Conservation (phyloP, 2,329 filamentous ascomycete genomes). For the Xylariaceae sp. region DNA sequence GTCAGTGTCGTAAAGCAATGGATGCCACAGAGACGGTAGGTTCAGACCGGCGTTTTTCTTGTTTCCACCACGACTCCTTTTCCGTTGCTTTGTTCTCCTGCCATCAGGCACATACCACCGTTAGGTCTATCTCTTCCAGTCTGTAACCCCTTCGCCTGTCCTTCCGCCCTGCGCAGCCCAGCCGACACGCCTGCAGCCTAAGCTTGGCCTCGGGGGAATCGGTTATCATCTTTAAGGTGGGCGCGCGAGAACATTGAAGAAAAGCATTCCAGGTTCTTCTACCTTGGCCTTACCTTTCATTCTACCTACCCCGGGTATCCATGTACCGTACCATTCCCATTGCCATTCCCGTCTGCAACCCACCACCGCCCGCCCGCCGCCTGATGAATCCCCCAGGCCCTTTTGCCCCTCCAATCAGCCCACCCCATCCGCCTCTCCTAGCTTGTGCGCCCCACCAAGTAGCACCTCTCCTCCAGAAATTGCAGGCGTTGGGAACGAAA, state of each 20-base stretch:
- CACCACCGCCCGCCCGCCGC: not conserved
- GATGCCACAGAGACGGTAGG: constrained; percentile 17
- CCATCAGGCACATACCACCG: not conserved
- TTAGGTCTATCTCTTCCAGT: not conserved
- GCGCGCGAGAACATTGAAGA: too few species aligned
- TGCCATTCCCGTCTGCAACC: not conserved
- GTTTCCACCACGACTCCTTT: not conserved
- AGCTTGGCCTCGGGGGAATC: too few species aligned
- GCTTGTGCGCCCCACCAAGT: constrained; percentile 16
- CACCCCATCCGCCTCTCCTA: not conserved
- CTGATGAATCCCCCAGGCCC: not conserved
- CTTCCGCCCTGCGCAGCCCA: not conserved
- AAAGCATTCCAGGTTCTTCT: too few species aligned
- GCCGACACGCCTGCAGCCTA: too few species aligned
- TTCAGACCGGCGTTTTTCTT: not conserved
- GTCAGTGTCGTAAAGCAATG: constrained; percentile 12
- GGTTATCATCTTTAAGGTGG: too few species aligned
- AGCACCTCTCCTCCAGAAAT: constrained; percentile 13
- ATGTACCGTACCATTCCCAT: not conserved
- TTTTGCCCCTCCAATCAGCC: constrained; percentile 14
- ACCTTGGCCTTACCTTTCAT: too few species aligned
- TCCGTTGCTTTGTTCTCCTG: not conserved
- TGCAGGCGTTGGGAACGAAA: constrained; percentile 12
- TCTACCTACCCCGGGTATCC: not conserved
- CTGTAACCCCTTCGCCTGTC: not conserved